Evolutionary conservation across 805 yeast genomes (phyloP), one percentile per base, ranked within the genome.

Genomic region (Candida krabiensis): DNA sequence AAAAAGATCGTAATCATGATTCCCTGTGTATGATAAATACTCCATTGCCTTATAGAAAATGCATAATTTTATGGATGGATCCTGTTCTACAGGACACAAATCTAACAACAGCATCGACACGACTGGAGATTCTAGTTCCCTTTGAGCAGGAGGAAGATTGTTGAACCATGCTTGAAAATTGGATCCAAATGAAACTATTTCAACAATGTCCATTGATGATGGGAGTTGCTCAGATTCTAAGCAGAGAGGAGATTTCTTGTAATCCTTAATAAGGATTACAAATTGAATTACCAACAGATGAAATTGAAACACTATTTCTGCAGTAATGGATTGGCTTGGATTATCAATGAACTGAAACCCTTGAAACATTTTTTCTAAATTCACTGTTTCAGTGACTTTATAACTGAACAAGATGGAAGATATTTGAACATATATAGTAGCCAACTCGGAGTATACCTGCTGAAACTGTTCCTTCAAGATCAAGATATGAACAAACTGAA

Each of bases 101-200:
- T 7, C 11, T 11, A 8, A 7, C 11, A 21, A 11, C 11, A 21
- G 11, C 9, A 8, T 11, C 9, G 24, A 21, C 11, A 21, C 11
- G 16, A 17, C 17, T 9, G 5, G 6, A 6, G 32, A 28, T 4
- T 28, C 12, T 11, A 22, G 32, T 3, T 14, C 8, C 32, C 15
- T 6, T 29, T 14, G 8, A 17, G 6, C 15, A 16, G 11, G 32
- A n/a, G 17, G 28, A 1, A 46, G 22, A 4, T 38, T 30, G 15
- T 14, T 21, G 16, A 46, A 37, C 55, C 56, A 50, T 4, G 23
- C n/a, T 9, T 36, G 32, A 12, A 43, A 43, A 26, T 34, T 37
- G 4, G 50, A 41, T 1, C 30, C 46, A 4, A 13, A 15, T 5
- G 44, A 40, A 1, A 37, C 28, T 2, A 32, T 19, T 16, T 31